A percentile compares a stretch with the other conserved stretches of the same genome.
Conservation (phyloP, 2,329 filamentous ascomycete genomes). For the Boeremia exigua region DNA sequence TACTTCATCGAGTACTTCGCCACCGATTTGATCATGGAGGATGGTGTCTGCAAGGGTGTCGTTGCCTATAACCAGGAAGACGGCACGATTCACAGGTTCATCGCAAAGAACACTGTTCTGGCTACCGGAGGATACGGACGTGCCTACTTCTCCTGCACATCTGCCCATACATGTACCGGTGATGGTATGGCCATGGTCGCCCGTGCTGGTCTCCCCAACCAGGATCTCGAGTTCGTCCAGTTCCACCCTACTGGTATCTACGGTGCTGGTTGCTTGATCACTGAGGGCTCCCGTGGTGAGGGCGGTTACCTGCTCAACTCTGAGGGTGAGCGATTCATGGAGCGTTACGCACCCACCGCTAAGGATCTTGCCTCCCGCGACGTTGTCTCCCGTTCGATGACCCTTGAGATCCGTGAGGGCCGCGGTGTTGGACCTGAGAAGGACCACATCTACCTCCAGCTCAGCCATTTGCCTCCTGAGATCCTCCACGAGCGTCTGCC, state of each 20-base stretch:
- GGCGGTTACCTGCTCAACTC: conserved; percentile 97
- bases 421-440: conserved; percentile 96
- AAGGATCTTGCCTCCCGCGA: conserved; percentile 98
- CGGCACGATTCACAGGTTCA: conserved; percentile 95
- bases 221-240: conserved; percentile 99
- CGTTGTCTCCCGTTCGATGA: conserved; percentile 97
- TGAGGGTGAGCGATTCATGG: conserved; percentile 99
- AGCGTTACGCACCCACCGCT: conserved; percentile 94
- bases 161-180: conserved; percentile 97
- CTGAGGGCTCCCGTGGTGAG: conserved; percentile 96
- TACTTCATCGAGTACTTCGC: conserved; percentile 99
- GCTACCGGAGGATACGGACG: conserved; percentile 97
- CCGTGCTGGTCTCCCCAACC: conserved; percentile 95
- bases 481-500: conserved; percentile 95
- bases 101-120: conserved; percentile 93
- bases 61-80: conserved; percentile 99
- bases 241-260: conserved; percentile 99
- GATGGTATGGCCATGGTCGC: conserved; percentile 99
- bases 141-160: conserved; percentile 98
- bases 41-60: conserved; percentile 94
- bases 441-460: conserved; percentile 98
- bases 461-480: conserved; percentile 91
- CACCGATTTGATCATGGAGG: conserved; percentile 95
- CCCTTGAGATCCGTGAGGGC: conserved; percentile 95
- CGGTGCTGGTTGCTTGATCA: conserved; percentile 93